A percentile compares a stretch with the other conserved stretches of the same genome.
Conservation (phyloP, 768 basidiomycete genomes). For the Phaeotremella skinneri region DNA sequence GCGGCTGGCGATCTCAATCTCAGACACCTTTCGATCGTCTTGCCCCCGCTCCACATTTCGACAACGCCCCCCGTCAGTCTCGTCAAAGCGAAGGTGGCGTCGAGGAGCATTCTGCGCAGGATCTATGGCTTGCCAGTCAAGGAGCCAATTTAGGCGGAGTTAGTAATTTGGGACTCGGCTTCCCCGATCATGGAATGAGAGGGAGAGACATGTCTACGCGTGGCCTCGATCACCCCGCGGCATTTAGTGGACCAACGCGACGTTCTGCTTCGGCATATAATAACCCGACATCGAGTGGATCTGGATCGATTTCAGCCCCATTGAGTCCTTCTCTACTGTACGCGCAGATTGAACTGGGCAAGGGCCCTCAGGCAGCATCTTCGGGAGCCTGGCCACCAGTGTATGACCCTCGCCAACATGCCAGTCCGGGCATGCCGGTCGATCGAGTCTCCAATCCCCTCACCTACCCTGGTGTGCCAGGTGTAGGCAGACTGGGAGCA, state of each 20-base stretch:
- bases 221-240: constrained; percentile 36
- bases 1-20: constrained; percentile 40
- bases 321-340: constrained; percentile 45
- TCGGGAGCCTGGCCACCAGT: constrained; percentile 13
- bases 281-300: constrained; percentile 20
- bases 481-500: constrained; percentile 2
- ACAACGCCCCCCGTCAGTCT: constrained; percentile 30
- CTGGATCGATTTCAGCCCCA: constrained; percentile 48
- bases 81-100: constrained; percentile 35
- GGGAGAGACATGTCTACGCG: constrained; percentile 40
- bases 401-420: constrained; percentile 28
- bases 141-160: constrained; percentile 44
- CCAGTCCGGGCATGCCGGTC: constrained; percentile 29
- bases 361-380: constrained; percentile 28
- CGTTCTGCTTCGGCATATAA: constrained; percentile 26
- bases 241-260: constrained; percentile 11
- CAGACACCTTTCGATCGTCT: constrained; percentile 46
- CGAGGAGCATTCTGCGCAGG: constrained; percentile 43
- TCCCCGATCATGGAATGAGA: constrained; percentile 25
- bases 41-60: constrained; percentile 23
- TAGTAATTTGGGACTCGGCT: constrained; percentile 32
- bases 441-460: not conserved
- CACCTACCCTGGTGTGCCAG: constrained; percentile 9
- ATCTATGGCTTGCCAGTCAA: constrained; percentile 49
- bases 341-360: constrained; percentile 46